Evolutionary conservation across 257 asterid species (phyloP).

Genomic region (Lycium ferocissimum): DNA sequence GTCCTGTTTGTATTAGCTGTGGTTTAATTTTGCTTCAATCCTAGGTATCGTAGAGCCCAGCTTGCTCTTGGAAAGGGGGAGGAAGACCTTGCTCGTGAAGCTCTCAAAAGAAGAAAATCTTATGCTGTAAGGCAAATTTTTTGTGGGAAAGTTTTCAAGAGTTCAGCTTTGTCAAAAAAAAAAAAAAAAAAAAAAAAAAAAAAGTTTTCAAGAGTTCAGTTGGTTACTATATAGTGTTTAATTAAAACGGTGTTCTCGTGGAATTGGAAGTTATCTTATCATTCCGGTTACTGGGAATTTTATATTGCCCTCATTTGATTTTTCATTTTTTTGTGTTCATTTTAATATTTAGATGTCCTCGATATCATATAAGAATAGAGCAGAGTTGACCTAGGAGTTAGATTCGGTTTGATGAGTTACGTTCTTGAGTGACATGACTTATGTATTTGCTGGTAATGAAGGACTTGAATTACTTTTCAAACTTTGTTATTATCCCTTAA

Average conservation of each 20-base stretch:
- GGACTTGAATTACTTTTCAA: not conserved
- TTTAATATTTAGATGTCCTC: not conserved
- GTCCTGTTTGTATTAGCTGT: constrained; percentile 34
- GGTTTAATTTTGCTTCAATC: constrained; percentile 37
- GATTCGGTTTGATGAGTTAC: not conserved
- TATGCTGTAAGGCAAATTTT: constrained; percentile 67
- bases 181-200: no score
- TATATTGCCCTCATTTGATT: not conserved
- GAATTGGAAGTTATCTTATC: not conserved
- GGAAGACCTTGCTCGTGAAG: constrained; percentile 99
- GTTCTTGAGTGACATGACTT: not conserved
- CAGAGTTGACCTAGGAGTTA: not conserved
- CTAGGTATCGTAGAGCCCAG: constrained; percentile 95
- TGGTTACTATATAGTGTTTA: not conserved
- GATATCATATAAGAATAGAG: not conserved
- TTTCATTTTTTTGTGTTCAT: not conserved
- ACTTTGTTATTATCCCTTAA: not conserved
- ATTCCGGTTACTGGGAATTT: not conserved
- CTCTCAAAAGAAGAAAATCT: constrained; percentile 91
- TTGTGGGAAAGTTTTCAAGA: not conserved
- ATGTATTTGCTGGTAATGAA: not conserved
- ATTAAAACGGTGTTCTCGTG: not conserved
- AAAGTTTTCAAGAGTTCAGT: not conserved
- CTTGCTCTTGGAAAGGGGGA: constrained; percentile 96
- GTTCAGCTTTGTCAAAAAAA: no score